Conservation (phyloP, 495 filamentous ascomycete species). For the Aspergillus kassunensis region DNA sequence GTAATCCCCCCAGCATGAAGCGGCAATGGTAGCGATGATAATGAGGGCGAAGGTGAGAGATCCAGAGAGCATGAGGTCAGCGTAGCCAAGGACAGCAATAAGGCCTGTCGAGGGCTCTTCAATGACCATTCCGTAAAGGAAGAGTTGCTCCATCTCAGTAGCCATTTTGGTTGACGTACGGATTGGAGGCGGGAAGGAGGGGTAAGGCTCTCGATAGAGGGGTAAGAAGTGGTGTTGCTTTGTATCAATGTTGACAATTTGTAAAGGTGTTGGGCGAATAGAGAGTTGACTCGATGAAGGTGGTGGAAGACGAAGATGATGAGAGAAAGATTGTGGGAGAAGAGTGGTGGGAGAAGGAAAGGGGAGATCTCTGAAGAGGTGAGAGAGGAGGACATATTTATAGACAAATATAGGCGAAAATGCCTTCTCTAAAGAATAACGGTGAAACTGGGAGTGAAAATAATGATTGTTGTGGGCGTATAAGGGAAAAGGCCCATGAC, state of each 20-base stretch:
- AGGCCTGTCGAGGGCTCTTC: not conserved
- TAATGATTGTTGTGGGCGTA: too few species aligned
- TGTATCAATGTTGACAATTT: not conserved
- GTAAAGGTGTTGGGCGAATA: not conserved
- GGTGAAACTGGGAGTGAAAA: not conserved
- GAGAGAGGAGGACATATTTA: not conserved
- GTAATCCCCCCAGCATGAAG: not conserved
- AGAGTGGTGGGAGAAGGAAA: not conserved
- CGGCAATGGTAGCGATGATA: not conserved
- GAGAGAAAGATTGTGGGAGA: not conserved
- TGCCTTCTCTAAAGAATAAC: not conserved
- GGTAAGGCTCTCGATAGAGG: not conserved
- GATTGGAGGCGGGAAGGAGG: not conserved
- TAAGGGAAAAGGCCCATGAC: too few species aligned
- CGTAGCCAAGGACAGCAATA: not conserved
- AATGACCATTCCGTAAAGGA: slow-evolving; percentile 13
- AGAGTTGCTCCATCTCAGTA: slow-evolving; percentile 11
- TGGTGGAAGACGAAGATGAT: not conserved
- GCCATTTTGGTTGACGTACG: slow-evolving; percentile 12
- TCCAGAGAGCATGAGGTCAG: slow-evolving; percentile 9
- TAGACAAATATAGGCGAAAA: not conserved
- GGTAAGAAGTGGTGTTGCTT: not conserved
- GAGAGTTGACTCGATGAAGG: not conserved
- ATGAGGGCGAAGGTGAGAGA: slow-evolving; percentile 4
- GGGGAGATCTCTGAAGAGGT: not conserved